These are phyloP conservation scores for Cyberlindnera meyerae DNA, from an alignment of 805 yeast species.

Conservation along the genomic window DNA sequence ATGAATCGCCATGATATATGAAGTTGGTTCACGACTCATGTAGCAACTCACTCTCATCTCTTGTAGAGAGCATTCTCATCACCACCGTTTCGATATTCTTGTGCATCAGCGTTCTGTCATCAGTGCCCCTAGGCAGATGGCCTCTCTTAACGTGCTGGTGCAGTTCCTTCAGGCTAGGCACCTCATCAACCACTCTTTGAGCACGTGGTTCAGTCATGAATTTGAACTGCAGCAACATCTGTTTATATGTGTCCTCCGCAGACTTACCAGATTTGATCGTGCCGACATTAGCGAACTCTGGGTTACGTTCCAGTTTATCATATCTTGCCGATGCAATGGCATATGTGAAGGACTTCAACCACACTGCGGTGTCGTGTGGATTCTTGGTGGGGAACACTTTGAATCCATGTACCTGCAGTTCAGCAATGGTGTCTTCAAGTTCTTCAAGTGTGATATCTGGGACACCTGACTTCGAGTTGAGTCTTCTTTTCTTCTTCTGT, in stretches of 20 bases:
- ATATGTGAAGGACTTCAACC: conserved; percentile 55
- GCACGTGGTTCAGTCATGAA: conserved; percentile 51
- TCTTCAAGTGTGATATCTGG: conserved; percentile 21
- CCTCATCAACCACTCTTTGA: conserved; percentile 37
- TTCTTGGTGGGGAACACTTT: conserved; percentile 49
- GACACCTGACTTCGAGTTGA: conserved; percentile 4
- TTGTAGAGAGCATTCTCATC: conserved; percentile 42
- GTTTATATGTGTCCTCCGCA: conserved; percentile 40
- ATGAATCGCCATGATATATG: too few relatives aligned
- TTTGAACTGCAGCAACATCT: conserved; percentile 52
- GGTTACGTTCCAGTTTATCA: conserved; percentile 52
- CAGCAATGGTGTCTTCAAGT: conserved; percentile 37
- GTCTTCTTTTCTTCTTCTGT: conserved; percentile 5
- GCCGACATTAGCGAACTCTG: conserved; percentile 51
- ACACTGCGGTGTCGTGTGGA: conserved; percentile 40
- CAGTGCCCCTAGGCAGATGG: conserved; percentile 35
- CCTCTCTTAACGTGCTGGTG: conserved; percentile 26
- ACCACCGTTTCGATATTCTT: conserved; percentile 47
- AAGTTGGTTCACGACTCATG: conserved; percentile 4
- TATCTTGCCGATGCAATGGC: conserved; percentile 48
- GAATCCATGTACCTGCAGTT: conserved; percentile 43
- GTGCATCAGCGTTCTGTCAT: conserved; percentile 44
- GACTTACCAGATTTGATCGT: conserved; percentile 50
- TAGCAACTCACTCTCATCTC: conserved; percentile 42
- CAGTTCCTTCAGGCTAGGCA: conserved; percentile 34